These are phyloP conservation scores for Mycena venus DNA, from an alignment of 768 basidiomycete genomes.

Conservation along the genomic window DNA sequence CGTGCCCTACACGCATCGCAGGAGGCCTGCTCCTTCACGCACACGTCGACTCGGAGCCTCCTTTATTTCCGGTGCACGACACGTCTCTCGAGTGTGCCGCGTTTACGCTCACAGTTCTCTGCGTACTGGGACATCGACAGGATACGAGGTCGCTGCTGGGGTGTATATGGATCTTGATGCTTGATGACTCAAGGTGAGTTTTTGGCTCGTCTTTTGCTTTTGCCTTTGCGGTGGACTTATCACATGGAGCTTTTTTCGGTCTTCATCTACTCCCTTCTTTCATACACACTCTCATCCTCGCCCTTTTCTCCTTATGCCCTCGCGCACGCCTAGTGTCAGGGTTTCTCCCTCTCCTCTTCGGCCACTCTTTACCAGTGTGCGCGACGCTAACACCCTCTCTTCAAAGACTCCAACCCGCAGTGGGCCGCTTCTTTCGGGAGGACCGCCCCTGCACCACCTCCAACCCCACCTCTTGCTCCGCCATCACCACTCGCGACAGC, in stretches of 20 bases:
- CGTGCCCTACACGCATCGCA: too few species aligned
- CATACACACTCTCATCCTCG: neutral
- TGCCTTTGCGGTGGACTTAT: neutral
- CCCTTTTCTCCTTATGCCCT: slow-evolving; percentile 5
- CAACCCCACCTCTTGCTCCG: neutral
- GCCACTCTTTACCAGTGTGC: too few species aligned
- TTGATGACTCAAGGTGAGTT: too few species aligned
- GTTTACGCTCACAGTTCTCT: neutral
- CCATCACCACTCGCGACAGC: too few species aligned
- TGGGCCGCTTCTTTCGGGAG: slow-evolving; percentile 2
- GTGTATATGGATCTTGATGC: slow-evolving; percentile 2
- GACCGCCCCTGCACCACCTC: neutral
- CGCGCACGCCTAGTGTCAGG: neutral
- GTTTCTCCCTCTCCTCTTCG: too few species aligned
- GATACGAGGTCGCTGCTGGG: neutral
- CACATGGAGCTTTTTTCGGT: neutral
- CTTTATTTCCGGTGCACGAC: too few species aligned
- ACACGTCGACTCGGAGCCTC: too few species aligned
- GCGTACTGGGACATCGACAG: neutral
- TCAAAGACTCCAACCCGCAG: neutral
- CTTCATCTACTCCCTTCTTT: neutral
- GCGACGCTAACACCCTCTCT: too few species aligned
- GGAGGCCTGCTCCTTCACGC: too few species aligned
- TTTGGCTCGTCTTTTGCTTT: slow-evolving; percentile 8
- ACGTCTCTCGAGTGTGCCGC: too few species aligned